Conservation (phyloP, 352 stramenopile species). For the Globisporangium orthogonon region DNA sequence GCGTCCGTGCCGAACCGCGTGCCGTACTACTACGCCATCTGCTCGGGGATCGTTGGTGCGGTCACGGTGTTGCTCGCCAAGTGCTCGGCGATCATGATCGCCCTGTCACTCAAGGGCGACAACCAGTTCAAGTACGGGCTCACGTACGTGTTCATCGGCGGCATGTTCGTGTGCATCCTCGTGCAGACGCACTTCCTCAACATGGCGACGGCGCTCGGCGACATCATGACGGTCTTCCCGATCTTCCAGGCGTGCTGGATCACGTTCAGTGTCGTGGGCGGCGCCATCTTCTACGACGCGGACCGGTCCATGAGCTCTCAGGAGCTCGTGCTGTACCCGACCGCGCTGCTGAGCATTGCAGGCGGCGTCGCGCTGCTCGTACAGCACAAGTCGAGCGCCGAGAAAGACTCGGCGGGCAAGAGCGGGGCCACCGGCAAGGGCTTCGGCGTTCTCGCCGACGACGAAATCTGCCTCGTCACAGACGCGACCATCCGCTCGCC, state of each 20-base stretch:
- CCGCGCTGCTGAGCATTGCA: constrained; percentile 61
- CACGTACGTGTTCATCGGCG: constrained; percentile 83
- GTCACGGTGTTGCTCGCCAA: constrained; percentile 84
- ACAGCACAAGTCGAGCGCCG: constrained; percentile 29
- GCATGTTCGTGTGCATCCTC: constrained; percentile 83
- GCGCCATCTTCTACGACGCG: constrained; percentile 80
- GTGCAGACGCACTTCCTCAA: constrained; percentile 87
- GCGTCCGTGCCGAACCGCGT: constrained; percentile 29
- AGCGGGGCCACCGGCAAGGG: constrained; percentile 10
- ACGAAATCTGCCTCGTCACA: constrained; percentile 47
- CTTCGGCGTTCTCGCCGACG: constrained; percentile 30
- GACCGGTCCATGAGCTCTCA: constrained; percentile 41
- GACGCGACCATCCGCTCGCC: constrained; percentile 65
- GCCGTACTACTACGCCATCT: constrained; percentile 84
- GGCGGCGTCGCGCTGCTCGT: constrained; percentile 66
- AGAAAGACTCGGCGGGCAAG: constrained; percentile 6
- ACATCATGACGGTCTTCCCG: constrained; percentile 88
- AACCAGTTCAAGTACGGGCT: constrained; percentile 85
- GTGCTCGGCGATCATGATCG: constrained; percentile 83
- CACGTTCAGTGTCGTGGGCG: constrained; percentile 81
- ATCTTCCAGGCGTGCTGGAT: constrained; percentile 89
- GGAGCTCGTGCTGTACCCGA: constrained; percentile 68
- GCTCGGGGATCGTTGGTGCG: constrained; percentile 78
- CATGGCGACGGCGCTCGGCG: constrained; percentile 70
- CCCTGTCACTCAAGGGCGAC: constrained; percentile 70